Evolutionary conservation across 2,329 filamentous ascomycete genomes (phyloP).

Genomic region (Aureobasidium leucospermi): DNA sequence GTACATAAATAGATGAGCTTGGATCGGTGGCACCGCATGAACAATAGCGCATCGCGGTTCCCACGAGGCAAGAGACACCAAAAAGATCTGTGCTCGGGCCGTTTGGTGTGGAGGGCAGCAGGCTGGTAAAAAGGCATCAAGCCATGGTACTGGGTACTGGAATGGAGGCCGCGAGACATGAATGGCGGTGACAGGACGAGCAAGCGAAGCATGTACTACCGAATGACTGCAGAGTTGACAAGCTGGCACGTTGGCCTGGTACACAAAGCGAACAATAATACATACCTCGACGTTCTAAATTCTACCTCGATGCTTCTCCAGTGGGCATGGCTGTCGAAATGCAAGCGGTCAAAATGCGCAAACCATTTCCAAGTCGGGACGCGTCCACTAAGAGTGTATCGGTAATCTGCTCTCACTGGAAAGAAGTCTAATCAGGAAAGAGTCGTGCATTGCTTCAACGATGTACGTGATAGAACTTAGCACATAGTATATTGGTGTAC

Average conservation of each 20-base stretch:
- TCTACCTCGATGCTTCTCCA: too few relatives aligned
- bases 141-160: not conserved
- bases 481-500: too few relatives aligned
- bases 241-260: not conserved
- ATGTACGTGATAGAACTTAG: too few relatives aligned
- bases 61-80: conserved; percentile 8
- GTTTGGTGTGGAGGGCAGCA: not conserved
- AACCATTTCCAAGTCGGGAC: too few relatives aligned
- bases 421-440: too few relatives aligned
- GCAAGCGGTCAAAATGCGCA: too few relatives aligned
- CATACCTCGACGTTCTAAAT: too few relatives aligned
- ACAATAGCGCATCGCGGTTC: conserved; percentile 8
- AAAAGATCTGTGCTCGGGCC: conserved; percentile 5
- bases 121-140: not conserved
- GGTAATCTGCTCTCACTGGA: too few relatives aligned
- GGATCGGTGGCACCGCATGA: conserved; percentile 6
- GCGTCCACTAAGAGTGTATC: too few relatives aligned
- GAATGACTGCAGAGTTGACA: not conserved
- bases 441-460: too few relatives aligned
- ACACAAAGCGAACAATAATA: not conserved
- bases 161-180: not conserved
- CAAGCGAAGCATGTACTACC: conserved; percentile 10
- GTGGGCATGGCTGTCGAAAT: too few relatives aligned
- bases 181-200: conserved; percentile 6
- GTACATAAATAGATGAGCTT: conserved; percentile 10